Percentiles rank a stretch among this genome's conserved stretches.
phyloP scores from a whole-genome alignment of 306 rosid genomes.

The Bauhinia variegata region DNA sequence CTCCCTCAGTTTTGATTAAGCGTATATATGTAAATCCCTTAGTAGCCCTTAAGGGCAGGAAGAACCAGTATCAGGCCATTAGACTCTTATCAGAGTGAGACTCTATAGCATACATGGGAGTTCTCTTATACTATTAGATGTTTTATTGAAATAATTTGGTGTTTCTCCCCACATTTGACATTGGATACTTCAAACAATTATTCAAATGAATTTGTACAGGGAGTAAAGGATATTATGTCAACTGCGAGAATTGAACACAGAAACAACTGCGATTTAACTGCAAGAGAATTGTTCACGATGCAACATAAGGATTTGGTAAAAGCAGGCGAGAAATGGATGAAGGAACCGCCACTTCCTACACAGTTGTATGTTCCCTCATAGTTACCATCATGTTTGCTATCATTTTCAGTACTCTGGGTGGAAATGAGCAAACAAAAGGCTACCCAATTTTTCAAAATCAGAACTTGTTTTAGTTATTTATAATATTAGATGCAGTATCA shows the following conservation, averaged over 20 bases:
- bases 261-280: not conserved
- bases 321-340: constrained; percentile 26
- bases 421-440: not conserved
- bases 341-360: not conserved
- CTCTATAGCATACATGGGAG: too few species aligned
- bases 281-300: not conserved
- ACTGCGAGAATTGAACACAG: not conserved
- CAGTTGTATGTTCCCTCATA: not conserved
- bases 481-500: constrained; percentile 5
- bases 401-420: constrained; percentile 2
- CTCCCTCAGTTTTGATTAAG: too few species aligned
- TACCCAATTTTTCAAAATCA: not conserved
- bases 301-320: not conserved
- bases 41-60: too few species aligned
- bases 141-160: too few species aligned
- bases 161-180: too few species aligned
- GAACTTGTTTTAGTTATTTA: not conserved
- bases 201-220: not conserved
- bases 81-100: too few species aligned
- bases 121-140: too few species aligned
- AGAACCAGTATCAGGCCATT: too few species aligned
- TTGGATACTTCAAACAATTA: too few species aligned
- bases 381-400: constrained; percentile 1
- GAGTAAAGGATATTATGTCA: not conserved
- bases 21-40: too few species aligned